phyloP scores from a whole-genome alignment of 148 eudicot species.

The Dianthus caryophyllus region DNA sequence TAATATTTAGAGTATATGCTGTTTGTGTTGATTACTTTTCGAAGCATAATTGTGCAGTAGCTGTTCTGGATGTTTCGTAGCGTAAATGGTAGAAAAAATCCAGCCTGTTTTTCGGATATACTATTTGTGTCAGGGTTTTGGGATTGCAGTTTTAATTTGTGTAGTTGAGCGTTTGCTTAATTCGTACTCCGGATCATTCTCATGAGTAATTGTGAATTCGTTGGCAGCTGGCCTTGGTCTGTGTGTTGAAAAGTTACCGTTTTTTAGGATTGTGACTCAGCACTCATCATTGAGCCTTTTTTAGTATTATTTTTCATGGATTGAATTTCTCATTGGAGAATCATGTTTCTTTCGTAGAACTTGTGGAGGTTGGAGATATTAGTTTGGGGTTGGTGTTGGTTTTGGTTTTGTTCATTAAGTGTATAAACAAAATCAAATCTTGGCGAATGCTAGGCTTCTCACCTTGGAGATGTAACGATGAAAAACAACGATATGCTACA shows the following conservation, averaged over 20 bases:
- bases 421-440: not conserved
- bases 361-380: not conserved
- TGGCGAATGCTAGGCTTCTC: not conserved
- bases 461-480: not conserved
- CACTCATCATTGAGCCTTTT: not conserved
- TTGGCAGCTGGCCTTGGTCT: no score
- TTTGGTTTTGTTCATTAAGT: not conserved
- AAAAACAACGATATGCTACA: constrained; percentile 6
- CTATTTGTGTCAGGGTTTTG: no score
- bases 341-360: not conserved
- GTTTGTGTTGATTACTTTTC: no score
- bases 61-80: not conserved
- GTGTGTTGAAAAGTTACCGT: not conserved
- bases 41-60: not conserved
- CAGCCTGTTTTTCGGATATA: no score
- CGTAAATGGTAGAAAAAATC: no score
- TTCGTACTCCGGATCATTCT: no score
- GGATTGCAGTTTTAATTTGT: no score
- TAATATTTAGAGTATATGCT: no score
- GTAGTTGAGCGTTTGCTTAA: no score
- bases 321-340: not conserved
- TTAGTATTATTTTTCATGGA: not conserved
- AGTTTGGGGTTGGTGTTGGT: not conserved
- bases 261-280: not conserved
- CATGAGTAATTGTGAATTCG: no score